Evolutionary conservation across 441 rosid genomes (phyloP), one percentile per base, ranked within the genome.

Genomic region (Corymbia calophylla): DNA sequence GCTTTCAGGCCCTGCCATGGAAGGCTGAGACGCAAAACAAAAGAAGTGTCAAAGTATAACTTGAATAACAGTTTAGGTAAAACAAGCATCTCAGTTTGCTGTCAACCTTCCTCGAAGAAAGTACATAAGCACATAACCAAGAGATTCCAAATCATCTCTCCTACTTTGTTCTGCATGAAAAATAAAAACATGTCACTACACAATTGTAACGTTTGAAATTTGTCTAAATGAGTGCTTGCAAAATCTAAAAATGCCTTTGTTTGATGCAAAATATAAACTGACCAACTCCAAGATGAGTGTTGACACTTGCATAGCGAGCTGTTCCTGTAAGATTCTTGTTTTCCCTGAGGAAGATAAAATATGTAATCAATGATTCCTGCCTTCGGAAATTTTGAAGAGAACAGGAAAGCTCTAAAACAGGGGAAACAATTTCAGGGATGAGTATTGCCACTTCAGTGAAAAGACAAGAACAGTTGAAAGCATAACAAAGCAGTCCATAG

Each of bases 291-390:
- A 90, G 91, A 81, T 90, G 91, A 62, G 91, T 87, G 82, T 90
- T 90, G 81, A 90, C 89, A 90, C 91, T 87, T 87, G 91, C 91
- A 60, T 87, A 90, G 80, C 87, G 89, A 86, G 91, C 91, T 56
- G 91, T 90, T 87, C 91, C 91, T 29, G 91, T 90, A 47, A 90
- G 91, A 90, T 90, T 90, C 91, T 90, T 90, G 89, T 90, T 90
- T 90, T 90, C 91, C 84, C 91, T 90, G 82, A 31, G 47, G 88
- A 44, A 77, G n/a, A 44, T 77, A 77, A 77, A 77, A 44, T 44
- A 47, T 44, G 51, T 25, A 77, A 23, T 77, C 51, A 77, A 23
- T 77, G 84, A 77, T 77, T 44, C 84, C n/a, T 18, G 0, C n/a
- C 3, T 23, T 44, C 23, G 84, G 84, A 77, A 51, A 12, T 77